Conservation (phyloP, 1,284 basidiomycete genomes). For the Puccinia horiana region DNA sequence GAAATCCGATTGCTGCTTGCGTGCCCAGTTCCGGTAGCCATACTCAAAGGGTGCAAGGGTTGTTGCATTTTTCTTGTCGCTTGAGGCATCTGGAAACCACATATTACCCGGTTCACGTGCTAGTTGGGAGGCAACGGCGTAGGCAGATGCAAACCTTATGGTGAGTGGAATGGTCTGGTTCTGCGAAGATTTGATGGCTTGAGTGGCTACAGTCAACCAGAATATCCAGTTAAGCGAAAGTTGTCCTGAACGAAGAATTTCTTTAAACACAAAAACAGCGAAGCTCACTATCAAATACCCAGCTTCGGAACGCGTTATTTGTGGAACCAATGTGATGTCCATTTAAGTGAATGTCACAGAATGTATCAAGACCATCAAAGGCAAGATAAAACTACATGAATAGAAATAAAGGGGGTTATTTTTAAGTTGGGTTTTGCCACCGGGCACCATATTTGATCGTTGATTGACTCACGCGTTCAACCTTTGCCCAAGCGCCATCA, state of each 20-base stretch:
- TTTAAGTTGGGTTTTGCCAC: background rate
- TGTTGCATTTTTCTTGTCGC: constrained; percentile 6
- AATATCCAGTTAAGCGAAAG: background rate
- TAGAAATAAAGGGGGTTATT: too few species aligned
- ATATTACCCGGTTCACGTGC: constrained; percentile 38
- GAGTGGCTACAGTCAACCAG: constrained; percentile 22
- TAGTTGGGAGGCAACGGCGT: constrained; percentile 27
- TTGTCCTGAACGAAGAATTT: background rate
- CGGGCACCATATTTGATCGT: background rate
- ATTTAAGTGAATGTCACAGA: constrained; percentile 39
- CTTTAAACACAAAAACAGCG: background rate
- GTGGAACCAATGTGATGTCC: constrained; percentile 26
- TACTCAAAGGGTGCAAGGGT: constrained; percentile 52
- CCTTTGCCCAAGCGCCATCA: constrained; percentile 6
- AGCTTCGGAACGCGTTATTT: constrained; percentile 44
- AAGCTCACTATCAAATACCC: constrained; percentile 46
- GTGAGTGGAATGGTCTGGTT: constrained; percentile 8
- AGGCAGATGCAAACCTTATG: constrained; percentile 35
- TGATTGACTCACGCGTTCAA: constrained; percentile 31
- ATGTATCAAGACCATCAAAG: constrained; percentile 49
- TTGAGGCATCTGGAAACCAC: constrained; percentile 31
- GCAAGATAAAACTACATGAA: constrained; percentile 34
- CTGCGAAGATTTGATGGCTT: constrained; percentile 5
- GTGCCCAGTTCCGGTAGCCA: constrained; percentile 53
- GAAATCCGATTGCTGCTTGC: constrained; percentile 55